phyloP scores from a whole-genome alignment of 345 rosid genomes.

The Gossypium rotundifolium region DNA sequence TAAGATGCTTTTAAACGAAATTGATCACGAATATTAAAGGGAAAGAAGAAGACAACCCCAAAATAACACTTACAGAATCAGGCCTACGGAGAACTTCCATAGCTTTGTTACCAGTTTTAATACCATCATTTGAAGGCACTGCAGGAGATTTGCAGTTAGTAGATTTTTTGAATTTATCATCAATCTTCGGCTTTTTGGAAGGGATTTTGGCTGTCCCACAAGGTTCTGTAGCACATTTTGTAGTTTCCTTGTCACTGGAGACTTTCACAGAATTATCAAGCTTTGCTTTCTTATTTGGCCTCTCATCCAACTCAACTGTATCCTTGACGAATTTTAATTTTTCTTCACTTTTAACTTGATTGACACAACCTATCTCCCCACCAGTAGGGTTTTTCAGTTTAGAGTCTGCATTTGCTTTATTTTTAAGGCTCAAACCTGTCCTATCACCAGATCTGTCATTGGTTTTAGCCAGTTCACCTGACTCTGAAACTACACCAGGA shows the following conservation, averaged over 20 bases:
- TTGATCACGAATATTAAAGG: background rate
- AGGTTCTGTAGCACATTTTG: conserved; percentile 20
- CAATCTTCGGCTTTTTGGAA: conserved; percentile 28
- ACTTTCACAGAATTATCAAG: conserved; percentile 28
- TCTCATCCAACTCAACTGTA: conserved; percentile 24
- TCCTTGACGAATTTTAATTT: conserved; percentile 25
- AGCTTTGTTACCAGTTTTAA: conserved; percentile 22
- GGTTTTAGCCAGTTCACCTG: conserved; percentile 2
- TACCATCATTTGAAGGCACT: conserved; percentile 18
- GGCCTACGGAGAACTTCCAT: conserved; percentile 39
- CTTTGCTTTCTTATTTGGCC: conserved; percentile 52
- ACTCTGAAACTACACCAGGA: background rate
- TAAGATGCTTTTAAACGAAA: background rate
- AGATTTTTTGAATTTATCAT: conserved; percentile 27
- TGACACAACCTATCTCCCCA: conserved; percentile 18
- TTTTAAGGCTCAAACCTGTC: background rate
- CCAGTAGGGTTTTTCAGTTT: conserved; percentile 14
- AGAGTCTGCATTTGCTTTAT: conserved; percentile 17
- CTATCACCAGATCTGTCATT: conserved; percentile 1
- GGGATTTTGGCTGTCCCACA: conserved; percentile 19
- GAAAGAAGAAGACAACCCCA: background rate
- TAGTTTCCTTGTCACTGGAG: conserved; percentile 20
- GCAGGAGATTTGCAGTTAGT: conserved; percentile 22
- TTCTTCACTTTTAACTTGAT: conserved; percentile 23
- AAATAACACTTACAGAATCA: conserved; percentile 53